Base-by-base conservation (phyloP, 1,284 basidiomycete genomes). In the Pseudozyma sp. region DNA sequence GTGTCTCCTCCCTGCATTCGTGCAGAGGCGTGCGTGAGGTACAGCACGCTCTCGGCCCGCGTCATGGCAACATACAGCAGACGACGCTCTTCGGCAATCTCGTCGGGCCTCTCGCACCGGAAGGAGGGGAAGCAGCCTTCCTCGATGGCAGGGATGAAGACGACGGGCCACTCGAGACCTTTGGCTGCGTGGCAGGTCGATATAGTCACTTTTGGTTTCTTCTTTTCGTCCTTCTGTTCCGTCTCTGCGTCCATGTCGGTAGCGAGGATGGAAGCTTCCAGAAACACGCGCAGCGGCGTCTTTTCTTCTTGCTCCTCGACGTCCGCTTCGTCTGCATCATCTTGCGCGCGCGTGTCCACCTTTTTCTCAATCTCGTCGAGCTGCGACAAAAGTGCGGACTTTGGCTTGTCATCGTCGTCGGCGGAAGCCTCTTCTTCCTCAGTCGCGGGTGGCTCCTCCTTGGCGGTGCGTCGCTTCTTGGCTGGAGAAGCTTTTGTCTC, bases 51-150 rank as follows among this genome's bases (percentile, higher is more conserved):
- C 81, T 95, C 91, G 0, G 94, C 94, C 10, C 94, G 89, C 0
- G 94, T 97, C 86, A 93, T 94, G 0, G 93, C 94, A 5, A 96
- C 94, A 80, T 94, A 97, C 19, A 95, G 88, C 58, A 96, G 85
- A 9, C 93, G 90, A 52, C 91, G 87, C 85, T 96, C 94, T 86
- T 96, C 94, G 24, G 90, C 90, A 1, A 89, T 84, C 82, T 94
- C 90, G 17, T 93, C 90, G 30, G 84, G 75, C 63, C 85, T 85
- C 1, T 77, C 81, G 34, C 90, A 88, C 8, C 91, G 89, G 80
- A 90, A 89, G 53, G 92, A 92, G 1, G 94, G 94, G 76, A 91
- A 93, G 0, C 89, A 91, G 0, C 91, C 92, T 47, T 89, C 85
- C 80, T 94, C 93, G 11, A 91, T 60, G 80, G 86, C 56, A 68